A percentile compares a stretch with the other conserved stretches of the same genome.
These are phyloP conservation scores for Camellia japonica DNA, from an alignment of 148 eudicot genomes.

Conservation along the genomic window DNA sequence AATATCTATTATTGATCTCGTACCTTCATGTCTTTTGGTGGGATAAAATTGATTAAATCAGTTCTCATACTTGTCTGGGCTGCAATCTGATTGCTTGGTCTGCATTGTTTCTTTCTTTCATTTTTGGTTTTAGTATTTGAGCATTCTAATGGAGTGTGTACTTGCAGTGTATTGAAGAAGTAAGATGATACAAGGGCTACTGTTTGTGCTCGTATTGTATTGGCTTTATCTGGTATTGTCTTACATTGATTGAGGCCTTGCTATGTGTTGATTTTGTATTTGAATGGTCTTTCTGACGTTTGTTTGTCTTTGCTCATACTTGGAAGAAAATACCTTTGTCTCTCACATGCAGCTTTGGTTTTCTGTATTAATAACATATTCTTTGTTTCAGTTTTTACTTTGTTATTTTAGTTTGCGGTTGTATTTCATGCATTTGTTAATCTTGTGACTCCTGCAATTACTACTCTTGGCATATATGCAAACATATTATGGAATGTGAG, in stretches of 20 bases:
- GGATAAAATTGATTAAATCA: background rate
- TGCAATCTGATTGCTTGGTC: background rate
- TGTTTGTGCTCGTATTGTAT: background rate
- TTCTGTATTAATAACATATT: too few relatives aligned
- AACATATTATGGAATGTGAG: background rate
- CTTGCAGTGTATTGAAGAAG: constrained; percentile 61
- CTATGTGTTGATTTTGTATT: background rate
- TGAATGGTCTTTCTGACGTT: background rate
- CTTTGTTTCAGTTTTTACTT: background rate
- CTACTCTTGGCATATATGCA: background rate
- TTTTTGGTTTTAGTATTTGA: background rate
- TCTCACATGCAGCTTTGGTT: background rate
- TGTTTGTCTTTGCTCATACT: background rate
- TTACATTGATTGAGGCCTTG: background rate
- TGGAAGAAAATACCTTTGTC: background rate
- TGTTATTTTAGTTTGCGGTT: background rate
- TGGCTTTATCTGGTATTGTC: background rate
- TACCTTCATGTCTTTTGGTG: background rate
- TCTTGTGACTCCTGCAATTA: background rate
- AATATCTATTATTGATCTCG: background rate
- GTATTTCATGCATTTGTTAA: background rate
- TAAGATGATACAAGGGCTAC: constrained; percentile 13
- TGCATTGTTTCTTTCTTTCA: too few relatives aligned
- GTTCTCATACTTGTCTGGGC: background rate
- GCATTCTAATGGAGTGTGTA: background rate